phyloP scores from a whole-genome alignment of 2,329 filamentous ascomycete genomes.

The Hypoxylon sp. region DNA sequence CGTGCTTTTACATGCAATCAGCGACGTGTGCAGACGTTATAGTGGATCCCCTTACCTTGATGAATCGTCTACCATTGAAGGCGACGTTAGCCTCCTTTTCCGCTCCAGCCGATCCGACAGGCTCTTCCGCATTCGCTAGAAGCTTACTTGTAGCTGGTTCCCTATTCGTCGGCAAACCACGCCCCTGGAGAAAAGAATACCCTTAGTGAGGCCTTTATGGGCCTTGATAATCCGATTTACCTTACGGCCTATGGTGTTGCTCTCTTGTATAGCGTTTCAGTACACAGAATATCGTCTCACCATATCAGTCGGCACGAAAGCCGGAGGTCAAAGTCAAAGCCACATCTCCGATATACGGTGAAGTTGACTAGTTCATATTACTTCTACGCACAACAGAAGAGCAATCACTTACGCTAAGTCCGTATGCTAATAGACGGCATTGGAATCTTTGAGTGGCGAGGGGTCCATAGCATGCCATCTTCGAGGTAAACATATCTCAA shows the following conservation, averaged over 20 bases:
- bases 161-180: constrained; percentile 23
- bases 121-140: constrained; percentile 3
- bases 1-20: constrained; percentile 28
- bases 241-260: background rate
- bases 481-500: background rate
- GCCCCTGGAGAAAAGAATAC: background rate
- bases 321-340: background rate
- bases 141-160: constrained; percentile 6
- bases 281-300: background rate
- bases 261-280: background rate
- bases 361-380: background rate
- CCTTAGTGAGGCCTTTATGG: background rate
- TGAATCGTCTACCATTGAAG: constrained; percentile 20
- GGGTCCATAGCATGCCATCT: background rate
- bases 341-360: background rate
- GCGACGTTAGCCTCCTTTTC: constrained; percentile 13
- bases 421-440: background rate
- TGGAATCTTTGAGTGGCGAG: background rate
- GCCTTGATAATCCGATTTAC: background rate
- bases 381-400: background rate
- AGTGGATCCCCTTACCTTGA: constrained; percentile 18
- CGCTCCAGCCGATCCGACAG: constrained; percentile 30
- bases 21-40: constrained; percentile 17
- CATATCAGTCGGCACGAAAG: background rate
- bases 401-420: background rate